Evolutionary conservation across 306 rosid genomes (phyloP), one percentile per base, ranked within the genome.

Genomic region (Prunus mongolica): DNA sequence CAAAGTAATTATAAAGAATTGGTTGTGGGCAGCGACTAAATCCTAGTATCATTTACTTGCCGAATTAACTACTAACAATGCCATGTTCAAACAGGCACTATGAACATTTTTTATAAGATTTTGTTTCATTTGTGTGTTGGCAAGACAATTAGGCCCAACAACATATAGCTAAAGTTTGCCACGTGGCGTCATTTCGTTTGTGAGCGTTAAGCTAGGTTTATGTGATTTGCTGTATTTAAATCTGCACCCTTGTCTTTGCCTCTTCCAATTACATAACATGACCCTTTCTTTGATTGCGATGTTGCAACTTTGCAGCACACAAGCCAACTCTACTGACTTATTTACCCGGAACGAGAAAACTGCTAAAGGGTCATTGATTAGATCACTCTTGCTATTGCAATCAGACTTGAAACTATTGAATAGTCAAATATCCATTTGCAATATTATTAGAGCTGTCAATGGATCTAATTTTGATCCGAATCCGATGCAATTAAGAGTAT

Each of bases 201-300:
- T 74, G 60, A 61, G 28, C 9, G 67, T 2, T 18, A 60, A 25
- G 12, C 12, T n/a, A 14, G 54, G 6, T 46, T 20, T 10, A 7
- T 50, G 52, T 34, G 63, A n/a, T 55, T 54, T 14, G 32, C 51
- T 20, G 25, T 34, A 7, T 67, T 45, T 12, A 46, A 12, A 30
- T 4, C 7, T 38, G 15, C 47, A 19, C 27, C 71, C 55, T 67
- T 45, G 56, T 44, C 56, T 45, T 67, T 45, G 71, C 55, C 10
- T 12, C 72, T 67, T 45, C 72, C 52, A 45, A 67, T 67, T 67
- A 22, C 54, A 67, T 67, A 45, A 22, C 4, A 4, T 2, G 76
- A n/a, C 76, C 38, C 22, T 55, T 55, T 55, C 76, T 34, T 12
- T 14, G 65, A 72, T 72, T 72, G 49, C 7, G 76, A 72, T 72